Base-by-base conservation (phyloP, 169 alveolate species). In the Cryptosporidium viatorum region DNA sequence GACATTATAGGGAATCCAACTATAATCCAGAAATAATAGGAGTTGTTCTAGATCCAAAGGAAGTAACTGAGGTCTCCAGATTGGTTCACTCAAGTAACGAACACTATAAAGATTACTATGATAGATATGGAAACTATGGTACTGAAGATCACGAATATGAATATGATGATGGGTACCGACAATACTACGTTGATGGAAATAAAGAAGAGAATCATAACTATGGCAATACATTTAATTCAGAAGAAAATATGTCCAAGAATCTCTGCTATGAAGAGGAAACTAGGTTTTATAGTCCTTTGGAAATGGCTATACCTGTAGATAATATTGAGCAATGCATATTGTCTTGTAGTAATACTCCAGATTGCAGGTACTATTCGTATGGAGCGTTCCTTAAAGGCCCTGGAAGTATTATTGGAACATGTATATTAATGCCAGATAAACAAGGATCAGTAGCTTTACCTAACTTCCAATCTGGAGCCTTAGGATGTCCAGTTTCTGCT, bases 401-500 rank as follows among this genome's bases (percentile, higher is more conserved):
- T 12, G 52, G 41, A 8, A 45, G 62, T 8, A 80, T 80, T 23
- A 48, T 65, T 33, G 89, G 89, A 0, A 80, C 89, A 1, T 80
- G 89, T 48, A 80, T 80, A 37, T 31, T 80, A 48, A 80, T 80
- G 89, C 89, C 89, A 26, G 89, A 80, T 65, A 80, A 80, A 37
- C 89, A 80, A 45, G 89, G 89, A 2, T 80, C 89, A 2, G 89
- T 80, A 58, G 18, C 80, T 60, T 43, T 80, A 39, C 80, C 73
- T 0, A 80, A 80, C 29, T 80, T 80, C 35, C 89, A 80, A 33
- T 80, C 89, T 9, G 89, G 89, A 12, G n/a, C 89, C 6, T 18
- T 80, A 16, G 89, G 89, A 45, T 80, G 89, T 9, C 89, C 89
- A 21, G 89, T 80, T 26, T 80, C 89, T 12, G 89, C 89, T 35